A percentile compares a stretch with the other conserved stretches of the same genome.
These are phyloP conservation scores for Blastobotrys chiropterorum DNA, from an alignment of 805 yeast species.

Conservation along the genomic window DNA sequence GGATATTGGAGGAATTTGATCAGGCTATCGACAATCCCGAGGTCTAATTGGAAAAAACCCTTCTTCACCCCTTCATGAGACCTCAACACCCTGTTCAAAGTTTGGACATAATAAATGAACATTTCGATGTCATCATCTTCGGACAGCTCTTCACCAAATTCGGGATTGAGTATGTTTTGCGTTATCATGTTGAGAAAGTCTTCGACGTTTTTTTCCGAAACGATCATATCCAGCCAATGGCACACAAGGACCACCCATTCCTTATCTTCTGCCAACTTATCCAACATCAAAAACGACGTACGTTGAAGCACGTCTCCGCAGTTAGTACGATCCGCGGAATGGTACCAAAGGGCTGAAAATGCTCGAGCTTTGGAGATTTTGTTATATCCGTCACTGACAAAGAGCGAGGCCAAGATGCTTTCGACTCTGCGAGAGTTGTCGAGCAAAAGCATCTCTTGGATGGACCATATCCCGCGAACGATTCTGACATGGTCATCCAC, in stretches of 20 bases:
- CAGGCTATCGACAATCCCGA: background rate
- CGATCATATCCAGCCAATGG: constrained; percentile 21
- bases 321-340: constrained; percentile 47
- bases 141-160: constrained; percentile 26
- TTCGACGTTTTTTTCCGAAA: constrained; percentile 46
- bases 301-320: constrained; percentile 26
- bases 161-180: constrained; percentile 44
- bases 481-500: constrained; percentile 61
- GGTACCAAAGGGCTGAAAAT: constrained; percentile 68
- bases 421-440: constrained; percentile 51
- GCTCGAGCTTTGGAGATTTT: constrained; percentile 40
- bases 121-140: constrained; percentile 52
- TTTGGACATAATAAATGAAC: constrained; percentile 55
- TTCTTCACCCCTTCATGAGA: constrained; percentile 45
- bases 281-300: constrained; percentile 4
- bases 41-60: background rate
- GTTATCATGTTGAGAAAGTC: constrained; percentile 56
- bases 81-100: constrained; percentile 45
- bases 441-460: constrained; percentile 40
- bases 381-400: constrained; percentile 30
- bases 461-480: constrained; percentile 54
- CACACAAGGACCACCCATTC: constrained; percentile 16
- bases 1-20: background rate
- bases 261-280: constrained; percentile 1
- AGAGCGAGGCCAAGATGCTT: constrained; percentile 59